Evolutionary conservation across 371 early-diverging fungal genomes (phyloP), one percentile per base, ranked within the genome.

Genomic region (Smittium mucronatum): DNA sequence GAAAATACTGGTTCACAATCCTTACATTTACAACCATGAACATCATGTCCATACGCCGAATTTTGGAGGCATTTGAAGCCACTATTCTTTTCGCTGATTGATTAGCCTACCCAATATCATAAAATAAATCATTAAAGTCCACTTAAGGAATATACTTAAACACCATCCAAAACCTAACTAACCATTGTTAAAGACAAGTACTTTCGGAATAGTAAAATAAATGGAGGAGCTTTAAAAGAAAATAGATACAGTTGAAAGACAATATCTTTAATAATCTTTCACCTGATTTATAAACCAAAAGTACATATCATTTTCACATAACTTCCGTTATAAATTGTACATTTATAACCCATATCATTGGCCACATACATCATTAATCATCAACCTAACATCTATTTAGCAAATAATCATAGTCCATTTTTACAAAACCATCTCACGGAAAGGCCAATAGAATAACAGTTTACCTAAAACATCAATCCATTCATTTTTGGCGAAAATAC

Each of bases 71-170:
- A 75, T 91, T 91, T 34, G 85, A 79, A 69, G 83, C 81, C 2
- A 86, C 86, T 59, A 87, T 86, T 72, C 86, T 87, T 72, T 91
- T 91, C 16, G 86, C 86, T 1, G 91, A 89, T 64, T 85, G 82
- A 76, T 89, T 89, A 63, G 91, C 91, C 91, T 88, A 59, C 21
- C 21, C 47, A 47, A 21, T 47, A 11, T 5, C 47, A 5, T 11
- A 5, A 47, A 47, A 47, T 11, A 47, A 47, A 11, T 47, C 21
- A 47, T 11, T 11, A 21, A 11, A 11, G 47, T 47, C 5, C 47
- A 47, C 21, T 21, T 47, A 5, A 47, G 47, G 11, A 47, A 47
- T 47, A 11, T 47, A 47, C 11, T 5, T 47, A 11, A 47, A 47
- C 5, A 11, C 47, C 47, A 21, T 11, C 21, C 47, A 47, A 47